These are phyloP conservation scores for Beverwykella pulmonaria DNA, from an alignment of 495 filamentous ascomycete genomes.

Conservation along the genomic window DNA sequence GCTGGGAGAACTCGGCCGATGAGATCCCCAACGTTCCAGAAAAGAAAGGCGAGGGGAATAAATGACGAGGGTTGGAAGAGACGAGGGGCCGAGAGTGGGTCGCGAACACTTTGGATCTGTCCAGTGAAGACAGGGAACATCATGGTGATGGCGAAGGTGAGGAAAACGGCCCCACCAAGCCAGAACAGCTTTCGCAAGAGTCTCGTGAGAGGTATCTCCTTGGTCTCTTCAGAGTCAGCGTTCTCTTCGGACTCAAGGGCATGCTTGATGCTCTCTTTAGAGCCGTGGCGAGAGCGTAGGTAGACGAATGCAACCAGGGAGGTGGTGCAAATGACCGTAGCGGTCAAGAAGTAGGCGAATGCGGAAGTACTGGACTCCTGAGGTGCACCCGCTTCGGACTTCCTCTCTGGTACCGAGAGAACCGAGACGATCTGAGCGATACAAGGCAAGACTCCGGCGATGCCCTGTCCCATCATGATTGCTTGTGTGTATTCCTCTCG, in stretches of 20 bases:
- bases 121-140: conserved; percentile 91
- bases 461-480: conserved; percentile 92
- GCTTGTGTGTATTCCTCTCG: conserved; percentile 87
- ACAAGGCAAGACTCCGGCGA: conserved; percentile 89
- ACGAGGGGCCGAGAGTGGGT: conserved; percentile 52
- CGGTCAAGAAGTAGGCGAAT: conserved; percentile 89
- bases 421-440: conserved; percentile 84
- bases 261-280: conserved; percentile 34
- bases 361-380: conserved; percentile 64
- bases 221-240: conserved; percentile 48
- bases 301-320: conserved; percentile 64
- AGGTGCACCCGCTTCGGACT: conserved; percentile 31
- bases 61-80: conserved; percentile 74
- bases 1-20: conserved; percentile 71
- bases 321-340: conserved; percentile 64
- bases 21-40: conserved; percentile 93
- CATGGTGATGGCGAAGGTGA: conserved; percentile 86
- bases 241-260: conserved; percentile 32
- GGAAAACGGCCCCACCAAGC: conserved; percentile 68
- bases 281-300: conserved; percentile 56
- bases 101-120: conserved; percentile 65
- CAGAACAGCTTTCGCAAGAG: conserved; percentile 76
- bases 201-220: conserved; percentile 63
- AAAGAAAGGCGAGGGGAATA: conserved; percentile 85
- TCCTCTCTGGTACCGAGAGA: conserved; percentile 60